Conservation (phyloP, 345 rosid species). For the Hibiscus trionum region DNA sequence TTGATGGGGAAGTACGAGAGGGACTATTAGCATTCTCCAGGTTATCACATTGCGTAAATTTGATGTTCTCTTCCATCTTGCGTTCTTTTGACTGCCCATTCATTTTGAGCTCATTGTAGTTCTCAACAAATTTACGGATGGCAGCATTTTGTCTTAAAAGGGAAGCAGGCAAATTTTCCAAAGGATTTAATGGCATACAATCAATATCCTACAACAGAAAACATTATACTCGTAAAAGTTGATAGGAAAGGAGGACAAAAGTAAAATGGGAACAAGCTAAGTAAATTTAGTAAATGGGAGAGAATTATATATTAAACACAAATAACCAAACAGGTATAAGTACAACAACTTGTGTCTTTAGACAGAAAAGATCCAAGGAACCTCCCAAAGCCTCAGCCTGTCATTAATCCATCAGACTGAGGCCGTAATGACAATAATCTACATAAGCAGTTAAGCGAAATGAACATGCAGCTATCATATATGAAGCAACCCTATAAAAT, state of each 20-base stretch:
- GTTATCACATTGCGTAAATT: slow-evolving; percentile 34
- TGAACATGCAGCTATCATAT: slow-evolving; percentile 1
- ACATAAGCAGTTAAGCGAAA: neutral
- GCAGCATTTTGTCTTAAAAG: slow-evolving; percentile 37
- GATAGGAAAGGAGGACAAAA: neutral
- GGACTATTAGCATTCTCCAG: slow-evolving; percentile 32
- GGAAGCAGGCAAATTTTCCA: slow-evolving; percentile 72
- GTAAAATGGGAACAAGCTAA: neutral
- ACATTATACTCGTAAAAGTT: slow-evolving; percentile 3
- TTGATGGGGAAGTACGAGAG: slow-evolving; percentile 31
- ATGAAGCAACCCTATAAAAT: neutral
- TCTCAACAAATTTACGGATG: slow-evolving; percentile 36
- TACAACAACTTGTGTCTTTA: neutral
- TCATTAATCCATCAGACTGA: neutral
- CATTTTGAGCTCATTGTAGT: slow-evolving; percentile 43
- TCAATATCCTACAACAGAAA: slow-evolving; percentile 60
- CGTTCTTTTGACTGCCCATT: slow-evolving; percentile 39
- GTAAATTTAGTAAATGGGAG: neutral
- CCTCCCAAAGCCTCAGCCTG: slow-evolving; percentile 3
- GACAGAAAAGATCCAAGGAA: neutral
- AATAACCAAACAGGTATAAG: neutral
- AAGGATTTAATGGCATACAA: slow-evolving; percentile 70
- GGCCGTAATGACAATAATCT: neutral
- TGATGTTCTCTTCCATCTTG: slow-evolving; percentile 38
- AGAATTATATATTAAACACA: neutral